These are phyloP conservation scores for Plicaturopsis crispa DNA, from an alignment of 768 basidiomycete species.

Conservation along the genomic window DNA sequence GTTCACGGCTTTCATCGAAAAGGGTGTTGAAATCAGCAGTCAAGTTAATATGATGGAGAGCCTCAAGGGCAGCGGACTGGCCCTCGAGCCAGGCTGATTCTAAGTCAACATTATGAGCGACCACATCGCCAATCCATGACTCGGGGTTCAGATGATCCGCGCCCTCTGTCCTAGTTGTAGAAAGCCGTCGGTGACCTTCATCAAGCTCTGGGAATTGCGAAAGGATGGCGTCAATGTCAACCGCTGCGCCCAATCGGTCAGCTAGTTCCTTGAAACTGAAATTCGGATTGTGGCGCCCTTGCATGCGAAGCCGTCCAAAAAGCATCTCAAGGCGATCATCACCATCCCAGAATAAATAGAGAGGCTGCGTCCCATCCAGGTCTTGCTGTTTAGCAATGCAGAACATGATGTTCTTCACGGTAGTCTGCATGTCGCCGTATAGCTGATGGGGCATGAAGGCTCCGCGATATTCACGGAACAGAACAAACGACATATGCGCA, in stretches of 20 bases:
- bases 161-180: conserved; percentile 11
- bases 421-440: conserved; percentile 6
- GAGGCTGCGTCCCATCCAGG: conserved; percentile 10
- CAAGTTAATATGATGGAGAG: no score
- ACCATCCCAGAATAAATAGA: conserved; percentile 17
- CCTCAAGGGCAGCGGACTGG: conserved; percentile 3
- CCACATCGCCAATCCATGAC: conserved; percentile 14
- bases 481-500: conserved; percentile 4
- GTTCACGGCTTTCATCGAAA: conserved; percentile 2
- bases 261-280: no score
- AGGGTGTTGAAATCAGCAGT: conserved; percentile 2
- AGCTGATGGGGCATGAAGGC: conserved; percentile 7
- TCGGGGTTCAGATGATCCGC: conserved; percentile 18
- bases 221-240: conserved; percentile 13
- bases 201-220: conserved; percentile 13
- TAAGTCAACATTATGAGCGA: conserved; percentile 11
- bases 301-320: conserved; percentile 19
- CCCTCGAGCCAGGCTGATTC: conserved; percentile 11
- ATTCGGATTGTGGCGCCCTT: conserved; percentile 8
- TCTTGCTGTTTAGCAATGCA: conserved; percentile 14
- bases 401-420: conserved; percentile 13
- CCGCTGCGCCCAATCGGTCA: conserved; percentile 13
- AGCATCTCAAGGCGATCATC: conserved; percentile 21
- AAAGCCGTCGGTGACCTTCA: conserved; percentile 12
- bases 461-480: conserved; percentile 3